These are phyloP conservation scores for Neostapfia colusana DNA, from an alignment of 176 grass and related monocot genomes.

Conservation along the genomic window DNA sequence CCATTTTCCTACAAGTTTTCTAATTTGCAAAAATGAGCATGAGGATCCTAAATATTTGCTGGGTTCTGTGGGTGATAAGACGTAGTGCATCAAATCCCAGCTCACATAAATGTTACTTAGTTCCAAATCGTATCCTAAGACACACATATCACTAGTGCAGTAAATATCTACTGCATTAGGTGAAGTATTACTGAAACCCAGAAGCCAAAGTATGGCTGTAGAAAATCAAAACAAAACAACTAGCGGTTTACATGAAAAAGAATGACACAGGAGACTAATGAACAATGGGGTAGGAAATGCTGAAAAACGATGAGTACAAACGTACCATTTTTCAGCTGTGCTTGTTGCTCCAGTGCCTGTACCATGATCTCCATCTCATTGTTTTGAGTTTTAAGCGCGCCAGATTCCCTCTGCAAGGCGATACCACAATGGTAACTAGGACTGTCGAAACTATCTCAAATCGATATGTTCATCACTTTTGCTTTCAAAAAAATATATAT, in stretches of 20 bases:
- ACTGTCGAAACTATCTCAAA: conserved; percentile 2
- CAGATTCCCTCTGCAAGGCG: conserved; percentile 51
- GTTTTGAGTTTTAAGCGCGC: conserved; percentile 55
- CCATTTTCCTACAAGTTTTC: background rate
- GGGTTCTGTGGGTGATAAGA: too few species aligned
- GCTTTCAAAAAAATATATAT: too few species aligned
- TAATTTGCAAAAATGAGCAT: background rate
- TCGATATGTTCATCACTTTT: background rate
- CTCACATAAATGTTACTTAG: background rate
- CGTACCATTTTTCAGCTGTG: conserved; percentile 63
- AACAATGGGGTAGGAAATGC: background rate
- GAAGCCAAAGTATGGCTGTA: background rate
- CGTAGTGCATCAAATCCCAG: background rate
- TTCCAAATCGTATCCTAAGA: background rate
- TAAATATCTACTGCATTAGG: background rate
- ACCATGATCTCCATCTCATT: conserved; percentile 72
- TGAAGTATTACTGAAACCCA: background rate
- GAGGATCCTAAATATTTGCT: too few species aligned
- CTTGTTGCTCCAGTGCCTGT: conserved; percentile 63
- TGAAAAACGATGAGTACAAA: conserved; percentile 26
- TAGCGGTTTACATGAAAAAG: background rate
- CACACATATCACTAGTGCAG: background rate
- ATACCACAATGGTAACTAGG: background rate
- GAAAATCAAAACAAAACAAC: background rate
- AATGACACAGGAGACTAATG: background rate